Evolutionary conservation across 257 asterid genomes (phyloP), one percentile per base, ranked within the genome.

Genomic region (Sherardia arvensis): DNA sequence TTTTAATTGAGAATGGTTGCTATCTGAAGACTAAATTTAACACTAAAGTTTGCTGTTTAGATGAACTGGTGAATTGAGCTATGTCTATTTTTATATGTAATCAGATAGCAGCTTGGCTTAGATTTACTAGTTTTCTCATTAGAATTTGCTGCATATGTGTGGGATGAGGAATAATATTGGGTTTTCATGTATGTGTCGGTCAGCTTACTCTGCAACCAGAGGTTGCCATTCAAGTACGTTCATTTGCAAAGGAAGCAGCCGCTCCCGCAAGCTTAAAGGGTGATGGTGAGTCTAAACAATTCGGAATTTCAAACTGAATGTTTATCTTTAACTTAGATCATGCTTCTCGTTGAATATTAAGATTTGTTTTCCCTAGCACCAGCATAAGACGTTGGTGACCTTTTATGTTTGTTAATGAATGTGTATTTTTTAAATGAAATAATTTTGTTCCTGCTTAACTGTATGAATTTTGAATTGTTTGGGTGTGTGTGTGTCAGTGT

Each of bases 241-340:
- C 90, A 38, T 84, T 85, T 70, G 88, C 97, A 32, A 82, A 93
- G 80, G 96, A 69, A 76, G 85, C 95, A 65, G 79, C 75, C 71
- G 73, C 94, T 69, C 86, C 91, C 43, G 40, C 77, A 1, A 63
- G 83, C 62, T 72, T 84, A 12, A 87, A 87, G 90, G 96, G 95
- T 25, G 97, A 93, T 43, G 96, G 99, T 93, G 68, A 77, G 99
- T 84, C 63, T 9, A 21, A 15, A 49, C 8, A 56, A 18, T 36
- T 21, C 14, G 32, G 57, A 26, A 53, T 40, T 33, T 43, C 36
- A 53, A 8, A 20, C 15, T 57, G 32, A 30, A 23, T 45, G 26
- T 3, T 43, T 51, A 14, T 61, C 59, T 28, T 30, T 43, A 18
- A 48, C 30, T 28, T 51, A 30, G 4, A 29, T 25, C 9, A 6